Evolutionary conservation across 768 basidiomycete genomes (phyloP).

Genomic region (Cystoderma amianthinum): DNA sequence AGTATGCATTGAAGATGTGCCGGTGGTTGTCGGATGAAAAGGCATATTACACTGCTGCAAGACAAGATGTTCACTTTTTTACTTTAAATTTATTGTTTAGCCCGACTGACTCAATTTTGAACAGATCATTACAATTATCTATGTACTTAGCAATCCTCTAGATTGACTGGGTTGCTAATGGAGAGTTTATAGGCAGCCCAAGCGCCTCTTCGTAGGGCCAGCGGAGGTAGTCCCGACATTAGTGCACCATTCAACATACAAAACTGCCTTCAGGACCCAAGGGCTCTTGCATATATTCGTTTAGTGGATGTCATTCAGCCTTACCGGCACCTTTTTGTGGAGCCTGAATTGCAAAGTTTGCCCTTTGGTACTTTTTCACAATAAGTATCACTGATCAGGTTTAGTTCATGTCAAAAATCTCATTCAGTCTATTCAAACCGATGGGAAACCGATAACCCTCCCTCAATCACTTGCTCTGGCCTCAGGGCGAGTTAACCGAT

Average conservation of each 20-base stretch:
- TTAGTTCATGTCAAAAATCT: no score
- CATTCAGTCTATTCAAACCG: no score
- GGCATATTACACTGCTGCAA: slow-evolving; percentile 46
- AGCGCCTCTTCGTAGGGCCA: slow-evolving; percentile 22
- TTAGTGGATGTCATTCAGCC: slow-evolving; percentile 25
- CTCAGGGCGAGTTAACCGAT: no score
- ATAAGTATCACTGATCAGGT: no score
- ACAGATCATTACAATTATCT: slow-evolving; percentile 31
- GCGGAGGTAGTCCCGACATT: slow-evolving; percentile 12
- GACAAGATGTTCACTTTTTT: slow-evolving; percentile 33
- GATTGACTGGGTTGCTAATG: not conserved
- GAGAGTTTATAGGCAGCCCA: slow-evolving; percentile 26
- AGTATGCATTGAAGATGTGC: slow-evolving; percentile 28
- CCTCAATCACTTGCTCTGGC: no score
- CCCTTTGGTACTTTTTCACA: no score
- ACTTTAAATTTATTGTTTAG: not conserved
- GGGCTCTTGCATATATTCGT: slow-evolving; percentile 24
- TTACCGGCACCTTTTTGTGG: slow-evolving; percentile 21
- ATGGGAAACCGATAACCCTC: no score
- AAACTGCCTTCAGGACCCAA: slow-evolving; percentile 18
- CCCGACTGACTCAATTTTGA: slow-evolving; percentile 1
- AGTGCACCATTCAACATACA: slow-evolving; percentile 21
- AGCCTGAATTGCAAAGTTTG: slow-evolving; percentile 12
- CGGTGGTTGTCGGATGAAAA: slow-evolving; percentile 38
- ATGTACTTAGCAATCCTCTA: slow-evolving; percentile 4